Evolutionary conservation across 225 moss, liverwort and hornwort genomes (phyloP), one percentile per base, ranked within the genome.

Genomic region (Anthoceros angustus): DNA sequence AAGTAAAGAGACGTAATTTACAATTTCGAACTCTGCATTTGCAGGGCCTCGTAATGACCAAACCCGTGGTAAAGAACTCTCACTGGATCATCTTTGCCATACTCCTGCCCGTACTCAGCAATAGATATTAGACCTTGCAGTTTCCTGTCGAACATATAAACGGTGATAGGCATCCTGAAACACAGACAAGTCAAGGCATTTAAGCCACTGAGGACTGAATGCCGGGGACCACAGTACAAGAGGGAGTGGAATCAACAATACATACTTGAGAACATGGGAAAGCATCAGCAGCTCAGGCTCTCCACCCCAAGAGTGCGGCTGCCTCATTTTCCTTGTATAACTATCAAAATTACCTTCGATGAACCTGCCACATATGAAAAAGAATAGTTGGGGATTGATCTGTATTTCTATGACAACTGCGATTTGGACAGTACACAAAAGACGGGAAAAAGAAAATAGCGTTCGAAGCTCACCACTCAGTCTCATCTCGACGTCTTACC

Each of bases 241-340:
- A 64, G 26, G 26, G 15, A 0, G 24, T 7, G n/a, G 4, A 50
- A 25, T 24, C 25, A 46, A 49, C 46, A 16, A 64, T 25, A 67
- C 91, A 78, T 75, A 98, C 95, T 86, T 72, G 8, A 98, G 83
- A 20, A 98, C 98, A 71, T 92, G 87, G 50, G 98, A 98, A 45
- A 98, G 83, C 98, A 98, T 98, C 61, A 98, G 82, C 15, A 98
- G 87, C 78, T 98, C 98, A 0, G 98, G 98, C 67, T 98, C 98
- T 63, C 98, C 98, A 62, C 98, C 98, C 98, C 98, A 98, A 4
- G 80, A 85, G 69, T 89, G 83, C 12, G 98, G 78, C 77, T 98
- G 87, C 40, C 92, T 86, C 86, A 98, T 98, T 15, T 85, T 88
- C 70, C 80, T 74, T 16, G 89, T 87, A 49, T 98, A 98, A 39